phyloP scores from a whole-genome alignment of 495 filamentous ascomycete species.

The Tuber brumale region DNA sequence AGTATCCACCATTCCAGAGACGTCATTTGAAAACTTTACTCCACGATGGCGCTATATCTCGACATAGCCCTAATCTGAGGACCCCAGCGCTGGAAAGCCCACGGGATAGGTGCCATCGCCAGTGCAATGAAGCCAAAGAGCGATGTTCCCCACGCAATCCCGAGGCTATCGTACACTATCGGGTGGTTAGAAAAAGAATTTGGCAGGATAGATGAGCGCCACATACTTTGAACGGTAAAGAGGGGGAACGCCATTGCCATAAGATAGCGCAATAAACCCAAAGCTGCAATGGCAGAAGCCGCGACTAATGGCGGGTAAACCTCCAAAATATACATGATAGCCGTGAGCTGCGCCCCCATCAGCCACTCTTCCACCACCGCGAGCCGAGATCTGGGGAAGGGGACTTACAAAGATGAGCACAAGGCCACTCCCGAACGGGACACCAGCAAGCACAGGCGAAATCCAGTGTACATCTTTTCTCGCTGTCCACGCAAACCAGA shows the following conservation, averaged over 20 bases:
- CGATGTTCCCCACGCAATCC: constrained; percentile 57
- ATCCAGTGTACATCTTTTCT: constrained; percentile 44
- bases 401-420: constrained; percentile 39
- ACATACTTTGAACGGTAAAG: constrained; percentile 54
- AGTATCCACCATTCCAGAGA: background rate
- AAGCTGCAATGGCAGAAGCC: constrained; percentile 58
- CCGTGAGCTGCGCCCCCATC: constrained; percentile 30
- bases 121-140: constrained; percentile 56
- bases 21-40: background rate
- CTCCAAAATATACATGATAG: constrained; percentile 41
- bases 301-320: constrained; percentile 41
- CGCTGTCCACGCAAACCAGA: constrained; percentile 50
- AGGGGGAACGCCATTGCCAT: constrained; percentile 61
- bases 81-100: constrained; percentile 50
- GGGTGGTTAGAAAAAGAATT: constrained; percentile 7
- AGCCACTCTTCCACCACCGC: constrained; percentile 3
- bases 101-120: constrained; percentile 55
- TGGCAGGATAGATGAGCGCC: background rate
- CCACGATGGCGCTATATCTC: constrained; percentile 43
- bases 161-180: constrained; percentile 53
- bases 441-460: constrained; percentile 48
- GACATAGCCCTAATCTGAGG: constrained; percentile 48
- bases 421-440: constrained; percentile 53
- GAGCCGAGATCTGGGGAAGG: background rate
- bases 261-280: constrained; percentile 58